phyloP scores from a whole-genome alignment of 2,329 filamentous ascomycete genomes.

The Septoria linicola region DNA sequence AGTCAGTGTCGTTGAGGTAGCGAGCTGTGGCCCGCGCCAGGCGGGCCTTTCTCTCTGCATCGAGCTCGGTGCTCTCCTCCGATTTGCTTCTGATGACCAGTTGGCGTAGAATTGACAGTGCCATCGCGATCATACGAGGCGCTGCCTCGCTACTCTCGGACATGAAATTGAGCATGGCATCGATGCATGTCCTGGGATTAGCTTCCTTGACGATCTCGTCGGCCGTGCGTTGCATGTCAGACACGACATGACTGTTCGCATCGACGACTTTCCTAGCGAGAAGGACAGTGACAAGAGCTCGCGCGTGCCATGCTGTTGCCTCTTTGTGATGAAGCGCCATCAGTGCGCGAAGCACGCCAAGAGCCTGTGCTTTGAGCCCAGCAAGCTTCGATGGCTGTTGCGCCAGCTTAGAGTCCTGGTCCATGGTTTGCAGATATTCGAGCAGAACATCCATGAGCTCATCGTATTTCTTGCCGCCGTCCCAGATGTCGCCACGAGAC shows the following conservation, averaged over 20 bases:
- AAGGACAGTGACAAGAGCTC: slow-evolving; percentile 66
- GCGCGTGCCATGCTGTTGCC: slow-evolving; percentile 66
- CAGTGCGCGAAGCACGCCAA: slow-evolving; percentile 71
- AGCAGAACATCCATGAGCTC: slow-evolving; percentile 67
- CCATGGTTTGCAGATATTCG: slow-evolving; percentile 62
- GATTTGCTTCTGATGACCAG: slow-evolving; percentile 50
- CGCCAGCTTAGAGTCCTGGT: slow-evolving; percentile 44
- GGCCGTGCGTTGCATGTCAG: slow-evolving; percentile 70
- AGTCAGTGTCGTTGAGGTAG: slow-evolving; percentile 31
- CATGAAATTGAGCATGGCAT: slow-evolving; percentile 42
- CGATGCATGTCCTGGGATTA: slow-evolving; percentile 51
- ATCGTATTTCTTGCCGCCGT: slow-evolving; percentile 68
- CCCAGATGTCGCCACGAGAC: slow-evolving; percentile 61
- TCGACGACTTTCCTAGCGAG: slow-evolving; percentile 66
- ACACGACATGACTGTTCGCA: slow-evolving; percentile 63
- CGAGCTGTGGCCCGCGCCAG: slow-evolving; percentile 31
- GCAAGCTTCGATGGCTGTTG: slow-evolving; percentile 45
- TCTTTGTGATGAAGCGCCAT: slow-evolving; percentile 65
- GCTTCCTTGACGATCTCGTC: slow-evolving; percentile 69
- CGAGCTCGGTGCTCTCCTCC: slow-evolving; percentile 23
- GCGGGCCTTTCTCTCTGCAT: slow-evolving; percentile 22
- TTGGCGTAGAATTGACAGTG: slow-evolving; percentile 61
- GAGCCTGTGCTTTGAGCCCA: slow-evolving; percentile 67
- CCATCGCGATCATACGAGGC: slow-evolving; percentile 55
- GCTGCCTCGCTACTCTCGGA: slow-evolving; percentile 31